Conservation (phyloP, 495 filamentous ascomycete species). For the Aspergillus conjunctus region DNA sequence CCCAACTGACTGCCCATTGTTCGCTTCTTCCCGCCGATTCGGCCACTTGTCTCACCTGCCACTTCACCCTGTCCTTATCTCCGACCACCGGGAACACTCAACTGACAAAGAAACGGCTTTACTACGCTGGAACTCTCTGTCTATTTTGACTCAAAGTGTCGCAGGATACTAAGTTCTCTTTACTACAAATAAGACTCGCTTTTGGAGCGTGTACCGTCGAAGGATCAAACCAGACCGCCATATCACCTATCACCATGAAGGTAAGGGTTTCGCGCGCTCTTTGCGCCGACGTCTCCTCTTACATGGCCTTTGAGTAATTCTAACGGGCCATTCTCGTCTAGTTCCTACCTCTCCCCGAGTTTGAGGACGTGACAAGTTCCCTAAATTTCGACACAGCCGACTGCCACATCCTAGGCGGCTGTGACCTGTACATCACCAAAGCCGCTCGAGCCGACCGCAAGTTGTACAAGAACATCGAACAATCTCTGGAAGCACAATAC, state of each 20-base stretch:
- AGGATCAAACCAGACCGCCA: conserved; percentile 15
- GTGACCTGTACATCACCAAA: conserved; percentile 97
- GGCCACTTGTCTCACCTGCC: conserved; percentile 20
- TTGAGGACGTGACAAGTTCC: conserved; percentile 84
- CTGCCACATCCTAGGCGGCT: conserved; percentile 84
- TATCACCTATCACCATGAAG: conserved; percentile 31
- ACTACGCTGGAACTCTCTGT: conserved; percentile 1
- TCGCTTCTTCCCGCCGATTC: conserved; percentile 10
- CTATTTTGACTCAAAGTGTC: not conserved
- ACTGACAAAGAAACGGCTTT: conserved; percentile 18
- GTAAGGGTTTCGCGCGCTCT: conserved; percentile 12
- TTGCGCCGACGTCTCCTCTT: not conserved
- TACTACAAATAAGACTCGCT: conserved; percentile 7
- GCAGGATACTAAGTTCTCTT: conserved; percentile 1
- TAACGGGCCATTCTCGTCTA: conserved; percentile 34
- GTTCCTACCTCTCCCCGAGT: conserved; percentile 88
- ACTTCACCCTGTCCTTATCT: conserved; percentile 27
- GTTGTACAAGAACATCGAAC: conserved; percentile 91
- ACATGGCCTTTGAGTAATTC: not conserved
- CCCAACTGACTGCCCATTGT: conserved; percentile 18
- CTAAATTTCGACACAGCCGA: conserved; percentile 93
- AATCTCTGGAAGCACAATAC: conserved; percentile 84
- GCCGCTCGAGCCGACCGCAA: conserved; percentile 94
- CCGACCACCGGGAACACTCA: conserved; percentile 21
- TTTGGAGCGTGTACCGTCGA: not conserved